phyloP scores from a whole-genome alignment of 768 basidiomycete genomes.

The Termitomyces sp. region DNA sequence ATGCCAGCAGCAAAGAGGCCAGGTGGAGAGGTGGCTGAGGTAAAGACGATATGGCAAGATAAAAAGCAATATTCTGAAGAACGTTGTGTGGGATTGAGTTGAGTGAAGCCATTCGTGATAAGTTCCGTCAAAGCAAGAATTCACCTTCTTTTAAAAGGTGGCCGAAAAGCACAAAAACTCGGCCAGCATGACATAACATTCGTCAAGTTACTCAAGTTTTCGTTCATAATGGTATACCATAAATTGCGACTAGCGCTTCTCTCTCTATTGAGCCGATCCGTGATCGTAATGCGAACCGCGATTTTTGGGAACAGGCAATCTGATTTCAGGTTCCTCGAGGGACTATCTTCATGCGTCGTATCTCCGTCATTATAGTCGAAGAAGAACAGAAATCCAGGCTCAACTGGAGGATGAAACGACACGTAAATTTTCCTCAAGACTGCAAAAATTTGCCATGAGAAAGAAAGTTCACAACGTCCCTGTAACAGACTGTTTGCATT shows the following conservation, averaged over 20 bases:
- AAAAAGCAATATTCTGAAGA: conserved; percentile 51
- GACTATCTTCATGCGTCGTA: neutral
- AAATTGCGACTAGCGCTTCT: neutral
- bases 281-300: neutral
- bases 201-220: neutral
- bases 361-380: too few relatives aligned
- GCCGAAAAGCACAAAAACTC: neutral
- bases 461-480: neutral
- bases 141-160: conserved; percentile 3
- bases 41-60: conserved; percentile 35
- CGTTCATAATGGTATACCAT: neutral
- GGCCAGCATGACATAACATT: conserved; percentile 2
- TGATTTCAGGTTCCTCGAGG: neutral
- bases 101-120: conserved; percentile 41
- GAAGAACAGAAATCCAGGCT: neutral
- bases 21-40: conserved; percentile 39
- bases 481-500: neutral
- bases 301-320: neutral
- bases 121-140: neutral
- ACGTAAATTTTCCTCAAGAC: neutral
- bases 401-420: neutral
- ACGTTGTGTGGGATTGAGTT: conserved; percentile 53
- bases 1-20: conserved; percentile 41
- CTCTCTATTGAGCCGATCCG: neutral
- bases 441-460: neutral